phyloP scores from a whole-genome alignment of 106 monocot genomes.

The Apostasia shenzhenica region DNA sequence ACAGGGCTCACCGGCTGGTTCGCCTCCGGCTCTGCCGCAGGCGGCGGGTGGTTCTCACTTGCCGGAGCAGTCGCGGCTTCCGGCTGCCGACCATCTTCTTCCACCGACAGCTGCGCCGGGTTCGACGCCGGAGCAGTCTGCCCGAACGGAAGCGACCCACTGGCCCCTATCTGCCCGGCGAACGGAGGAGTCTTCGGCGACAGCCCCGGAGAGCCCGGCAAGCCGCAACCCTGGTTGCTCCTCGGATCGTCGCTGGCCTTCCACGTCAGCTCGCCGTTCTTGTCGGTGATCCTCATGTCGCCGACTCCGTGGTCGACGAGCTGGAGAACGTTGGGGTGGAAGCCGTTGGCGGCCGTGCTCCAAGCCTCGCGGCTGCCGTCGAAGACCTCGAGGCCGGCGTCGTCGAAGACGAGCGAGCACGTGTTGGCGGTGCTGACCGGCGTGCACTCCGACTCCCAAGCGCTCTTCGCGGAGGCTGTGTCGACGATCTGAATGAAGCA shows the following conservation, averaged over 20 bases:
- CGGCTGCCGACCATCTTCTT: no score
- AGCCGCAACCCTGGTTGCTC: constrained; percentile 35
- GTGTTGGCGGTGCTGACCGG: constrained; percentile 50
- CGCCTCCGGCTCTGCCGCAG: background rate
- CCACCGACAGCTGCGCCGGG: no score
- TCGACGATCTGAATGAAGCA: constrained; percentile 62
- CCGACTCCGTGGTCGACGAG: constrained; percentile 48
- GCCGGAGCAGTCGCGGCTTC: no score
- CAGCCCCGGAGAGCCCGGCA: constrained; percentile 36
- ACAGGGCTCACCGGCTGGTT: background rate
- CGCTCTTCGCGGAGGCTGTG: constrained; percentile 8
- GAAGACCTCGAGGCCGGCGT: constrained; percentile 56
- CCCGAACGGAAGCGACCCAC: background rate
- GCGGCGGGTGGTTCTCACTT: constrained; percentile 4
- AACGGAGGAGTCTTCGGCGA: constrained; percentile 42
- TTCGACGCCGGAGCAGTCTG: background rate
- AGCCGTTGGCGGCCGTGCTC: constrained; percentile 20
- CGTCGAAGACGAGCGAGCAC: constrained; percentile 54
- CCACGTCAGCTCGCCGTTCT: constrained; percentile 60
- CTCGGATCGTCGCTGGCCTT: constrained; percentile 63
- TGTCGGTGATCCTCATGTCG: constrained; percentile 69
- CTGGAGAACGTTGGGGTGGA: constrained; percentile 36
- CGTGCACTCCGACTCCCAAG: constrained; percentile 79
- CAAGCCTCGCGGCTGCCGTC: constrained; percentile 60
- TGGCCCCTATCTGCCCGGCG: constrained; percentile 22